These are phyloP conservation scores for Phragmites australis DNA, from an alignment of 176 grass and related monocot genomes.

Conservation along the genomic window DNA sequence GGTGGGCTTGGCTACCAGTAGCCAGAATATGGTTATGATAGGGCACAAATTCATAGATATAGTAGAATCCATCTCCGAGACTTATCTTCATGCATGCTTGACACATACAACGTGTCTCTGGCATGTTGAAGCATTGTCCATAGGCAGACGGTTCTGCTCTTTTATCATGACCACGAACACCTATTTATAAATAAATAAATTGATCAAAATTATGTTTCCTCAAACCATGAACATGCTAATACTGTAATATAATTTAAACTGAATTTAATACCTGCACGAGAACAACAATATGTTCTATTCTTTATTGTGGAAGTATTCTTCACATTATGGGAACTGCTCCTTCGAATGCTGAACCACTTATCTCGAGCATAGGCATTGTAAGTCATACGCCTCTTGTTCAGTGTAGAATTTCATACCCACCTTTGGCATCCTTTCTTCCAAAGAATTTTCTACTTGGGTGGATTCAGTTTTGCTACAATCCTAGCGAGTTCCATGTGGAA, in stretches of 20 bases:
- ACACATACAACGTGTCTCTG: not conserved
- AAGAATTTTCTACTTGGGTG: not conserved
- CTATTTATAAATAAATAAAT: not conserved
- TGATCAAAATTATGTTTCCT: not conserved
- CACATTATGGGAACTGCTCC: not conserved
- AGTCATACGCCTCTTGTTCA: not conserved
- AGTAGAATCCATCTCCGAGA: not conserved
- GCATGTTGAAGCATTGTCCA: not conserved
- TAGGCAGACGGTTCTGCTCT: not conserved
- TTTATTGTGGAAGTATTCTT: not conserved
- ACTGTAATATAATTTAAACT: too few relatives aligned
- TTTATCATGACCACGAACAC: not conserved
- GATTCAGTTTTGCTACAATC: not conserved
- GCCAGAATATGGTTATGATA: not conserved
- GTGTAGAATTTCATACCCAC: not conserved
- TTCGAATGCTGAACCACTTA: not conserved
- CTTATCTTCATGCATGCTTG: slow-evolving; percentile 8
- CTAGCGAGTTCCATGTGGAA: not conserved
- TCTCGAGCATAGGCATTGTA: not conserved
- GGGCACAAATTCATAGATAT: not conserved
- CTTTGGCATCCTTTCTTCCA: not conserved
- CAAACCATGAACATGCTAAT: too few relatives aligned
- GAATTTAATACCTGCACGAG: not conserved
- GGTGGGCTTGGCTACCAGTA: too few relatives aligned
- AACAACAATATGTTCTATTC: slow-evolving; percentile 1